Evolutionary conservation across 1,284 basidiomycete species (phyloP).

Genomic region (Malassezia slooffiae): DNA sequence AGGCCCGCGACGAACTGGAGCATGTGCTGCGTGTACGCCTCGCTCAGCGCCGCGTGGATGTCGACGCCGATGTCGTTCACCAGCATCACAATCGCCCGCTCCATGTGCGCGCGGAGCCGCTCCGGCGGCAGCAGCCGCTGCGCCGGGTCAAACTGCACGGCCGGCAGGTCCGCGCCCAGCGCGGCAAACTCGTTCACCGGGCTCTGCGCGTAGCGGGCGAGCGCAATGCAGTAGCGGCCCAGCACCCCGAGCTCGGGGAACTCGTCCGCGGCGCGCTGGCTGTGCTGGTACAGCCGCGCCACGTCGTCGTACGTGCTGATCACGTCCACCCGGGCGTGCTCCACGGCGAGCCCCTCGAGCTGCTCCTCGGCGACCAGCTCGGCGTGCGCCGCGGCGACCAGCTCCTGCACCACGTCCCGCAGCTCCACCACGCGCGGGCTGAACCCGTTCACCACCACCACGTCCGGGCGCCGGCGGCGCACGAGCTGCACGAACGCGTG

Average conservation of each 20-base stretch:
- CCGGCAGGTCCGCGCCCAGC: slow-evolving; percentile 33
- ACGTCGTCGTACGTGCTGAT: slow-evolving; percentile 82
- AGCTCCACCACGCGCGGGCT: slow-evolving; percentile 64
- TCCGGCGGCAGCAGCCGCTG: slow-evolving; percentile 68
- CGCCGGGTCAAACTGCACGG: slow-evolving; percentile 57
- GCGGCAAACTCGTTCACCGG: slow-evolving; percentile 55
- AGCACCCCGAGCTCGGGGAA: slow-evolving; percentile 68
- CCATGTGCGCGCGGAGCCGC: slow-evolving; percentile 68
- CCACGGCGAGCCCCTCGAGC: slow-evolving; percentile 16
- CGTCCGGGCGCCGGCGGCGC: slow-evolving; percentile 69
- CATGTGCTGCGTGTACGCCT: slow-evolving; percentile 74
- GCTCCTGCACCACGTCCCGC: slow-evolving; percentile 51
- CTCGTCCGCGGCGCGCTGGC: slow-evolving; percentile 71
- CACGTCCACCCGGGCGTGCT: slow-evolving; percentile 49
- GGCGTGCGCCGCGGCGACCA: slow-evolving; percentile 53
- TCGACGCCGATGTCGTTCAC: slow-evolving; percentile 89
- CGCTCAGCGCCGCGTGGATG: slow-evolving; percentile 78
- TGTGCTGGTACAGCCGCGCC: slow-evolving; percentile 86
- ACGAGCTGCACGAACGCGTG: slow-evolving; percentile 68
- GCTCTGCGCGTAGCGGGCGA: slow-evolving; percentile 86
- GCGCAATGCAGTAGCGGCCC: slow-evolving; percentile 85
- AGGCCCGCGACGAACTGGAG: slow-evolving; percentile 85
- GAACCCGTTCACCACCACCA: slow-evolving; percentile 73
- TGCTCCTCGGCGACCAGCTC: slow-evolving; percentile 41
- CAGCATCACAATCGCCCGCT: slow-evolving; percentile 76